Evolutionary conservation across 768 basidiomycete species (phyloP), one percentile per base, ranked within the genome.

Genomic region (Boletus subparvulus): DNA sequence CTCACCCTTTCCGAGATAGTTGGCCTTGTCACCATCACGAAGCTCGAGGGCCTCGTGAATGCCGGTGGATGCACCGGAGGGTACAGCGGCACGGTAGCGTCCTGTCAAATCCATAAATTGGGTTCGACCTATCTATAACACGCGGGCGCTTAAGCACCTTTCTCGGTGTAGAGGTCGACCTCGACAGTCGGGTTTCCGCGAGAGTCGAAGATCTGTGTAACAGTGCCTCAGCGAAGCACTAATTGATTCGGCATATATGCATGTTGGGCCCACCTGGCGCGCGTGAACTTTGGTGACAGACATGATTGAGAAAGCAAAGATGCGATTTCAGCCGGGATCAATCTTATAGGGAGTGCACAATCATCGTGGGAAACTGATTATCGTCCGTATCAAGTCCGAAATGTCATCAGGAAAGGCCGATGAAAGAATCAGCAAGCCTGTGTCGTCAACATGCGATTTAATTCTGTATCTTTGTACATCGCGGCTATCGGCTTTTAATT

Each of bases 21-120:
- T 84, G 63, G 75, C 76, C 77, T 97, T 97, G 80, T 94, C 95
- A 61, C 88, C 89, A 75, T 99, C 97, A 65, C 97, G 93, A 75
- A 99, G 90, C 78, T 99, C 97, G 64, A 98, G 93, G 60, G 97
- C 97, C 76, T 99, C 97, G 74, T 99, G 93, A 63, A 92, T 79
- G 80, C 97, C 97, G 51, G 97, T 98, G 55, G 97, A 99, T 42
- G 97, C 97, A 73, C 97, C 97, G 57, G 96, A 98, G 43, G 97
- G 97, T 43, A 99, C 97, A 61, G 92, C 85, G 58, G 94, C 91
- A 58, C 93, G 88, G 88, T 86, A 98, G 62, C 85, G 88, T 58
- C 95, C 95, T 96, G 58, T 64, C 24, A 65, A 55, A 64, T 56
- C 55, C 47, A 52, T 59, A 16, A 56, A 45, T 8, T 30, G 40